Evolutionary conservation across 495 filamentous ascomycete species (phyloP).

Genomic region (Extremus antarcticus): DNA sequence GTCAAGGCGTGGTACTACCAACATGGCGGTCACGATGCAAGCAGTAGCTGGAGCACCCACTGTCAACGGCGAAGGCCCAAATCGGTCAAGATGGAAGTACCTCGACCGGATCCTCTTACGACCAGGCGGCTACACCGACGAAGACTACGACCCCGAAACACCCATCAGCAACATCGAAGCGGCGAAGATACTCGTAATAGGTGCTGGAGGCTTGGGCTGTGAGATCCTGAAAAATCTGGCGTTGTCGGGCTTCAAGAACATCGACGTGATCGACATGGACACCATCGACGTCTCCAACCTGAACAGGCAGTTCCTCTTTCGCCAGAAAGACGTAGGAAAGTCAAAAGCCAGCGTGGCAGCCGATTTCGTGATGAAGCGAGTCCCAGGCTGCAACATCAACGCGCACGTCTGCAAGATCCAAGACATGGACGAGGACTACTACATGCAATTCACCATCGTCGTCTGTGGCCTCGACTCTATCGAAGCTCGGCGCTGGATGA

Average conservation of each 20-base stretch:
- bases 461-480: slow-evolving; percentile 97
- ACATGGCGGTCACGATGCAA: slow-evolving; percentile 10
- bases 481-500: slow-evolving; percentile 96
- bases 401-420: slow-evolving; percentile 91
- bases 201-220: slow-evolving; percentile 90
- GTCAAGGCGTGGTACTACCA: too few species aligned
- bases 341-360: slow-evolving; percentile 92
- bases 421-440: slow-evolving; percentile 93
- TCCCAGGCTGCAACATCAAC: slow-evolving; percentile 83
- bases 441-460: slow-evolving; percentile 91
- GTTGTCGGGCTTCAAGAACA: slow-evolving; percentile 88
- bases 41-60: background rate
- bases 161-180: slow-evolving; percentile 49
- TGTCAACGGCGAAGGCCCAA: slow-evolving; percentile 2
- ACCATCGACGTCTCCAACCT: slow-evolving; percentile 98
- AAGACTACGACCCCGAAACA: slow-evolving; percentile 50
- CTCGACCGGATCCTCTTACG: slow-evolving; percentile 67
- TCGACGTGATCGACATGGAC: slow-evolving; percentile 99
- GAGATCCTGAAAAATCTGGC: slow-evolving; percentile 96
- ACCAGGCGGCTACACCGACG: slow-evolving; percentile 66
- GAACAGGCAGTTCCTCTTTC: slow-evolving; percentile 96
- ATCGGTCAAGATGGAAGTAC: slow-evolving; percentile 40
- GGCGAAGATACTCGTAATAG: slow-evolving; percentile 70
- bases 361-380: slow-evolving; percentile 74
- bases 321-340: slow-evolving; percentile 81